A percentile compares a stretch with the other conserved stretches of the same genome.
Evolutionary conservation across 345 rosid species (phyloP).

Genomic region (Atalantia buxifolia): DNA sequence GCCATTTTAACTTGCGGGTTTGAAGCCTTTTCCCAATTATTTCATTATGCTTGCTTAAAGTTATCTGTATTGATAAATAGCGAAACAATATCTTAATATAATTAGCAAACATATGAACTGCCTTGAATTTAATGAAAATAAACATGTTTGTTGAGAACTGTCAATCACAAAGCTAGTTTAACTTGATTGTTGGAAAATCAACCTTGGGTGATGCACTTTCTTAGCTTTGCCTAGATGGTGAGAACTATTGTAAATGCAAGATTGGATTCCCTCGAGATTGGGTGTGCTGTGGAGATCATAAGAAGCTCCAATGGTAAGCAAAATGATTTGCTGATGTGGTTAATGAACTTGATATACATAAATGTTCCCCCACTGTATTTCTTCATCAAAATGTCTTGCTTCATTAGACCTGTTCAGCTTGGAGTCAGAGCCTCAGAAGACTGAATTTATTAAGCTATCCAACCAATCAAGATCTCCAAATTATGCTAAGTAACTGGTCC

Average conservation of each 20-base stretch:
- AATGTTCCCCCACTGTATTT: background rate
- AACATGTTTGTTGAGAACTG: background rate
- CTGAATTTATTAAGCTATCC: background rate
- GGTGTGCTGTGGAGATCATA: background rate
- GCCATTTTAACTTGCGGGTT: background rate
- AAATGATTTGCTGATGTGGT: background rate
- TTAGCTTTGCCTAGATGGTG: background rate
- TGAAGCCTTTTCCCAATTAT: background rate
- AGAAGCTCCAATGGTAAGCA: background rate
- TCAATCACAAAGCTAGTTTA: background rate
- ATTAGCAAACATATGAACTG: background rate
- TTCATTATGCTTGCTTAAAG: background rate
- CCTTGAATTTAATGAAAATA: background rate
- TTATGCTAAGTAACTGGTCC: background rate
- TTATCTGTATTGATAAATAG: background rate
- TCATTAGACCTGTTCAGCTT: background rate
- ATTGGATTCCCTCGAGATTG: background rate
- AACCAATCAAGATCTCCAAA: background rate
- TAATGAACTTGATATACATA: background rate
- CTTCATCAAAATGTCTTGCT: background rate
- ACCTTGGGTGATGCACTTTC: background rate
- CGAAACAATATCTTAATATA: background rate
- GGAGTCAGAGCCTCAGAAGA: background rate
- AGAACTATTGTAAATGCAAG: background rate
- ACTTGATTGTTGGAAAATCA: background rate